Percentiles rank a stretch among this genome's conserved stretches.
Conservation (phyloP, 176 grass and related monocot genomes). For the Bonia amplexicaulis region DNA sequence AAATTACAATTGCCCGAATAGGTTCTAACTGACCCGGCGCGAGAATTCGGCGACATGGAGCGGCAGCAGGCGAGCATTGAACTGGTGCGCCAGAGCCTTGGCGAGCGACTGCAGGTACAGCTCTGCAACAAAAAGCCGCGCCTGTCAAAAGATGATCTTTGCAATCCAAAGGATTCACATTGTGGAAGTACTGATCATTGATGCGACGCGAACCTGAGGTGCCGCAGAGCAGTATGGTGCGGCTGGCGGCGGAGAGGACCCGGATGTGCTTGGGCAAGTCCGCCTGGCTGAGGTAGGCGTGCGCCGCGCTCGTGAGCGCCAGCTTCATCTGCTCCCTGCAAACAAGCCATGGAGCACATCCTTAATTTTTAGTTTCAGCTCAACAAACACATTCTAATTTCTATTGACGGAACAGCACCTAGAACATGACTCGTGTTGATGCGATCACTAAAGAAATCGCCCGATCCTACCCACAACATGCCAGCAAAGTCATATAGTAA, state of each 20-base stretch:
- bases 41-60: constrained; percentile 68
- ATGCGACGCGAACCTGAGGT: constrained; percentile 47
- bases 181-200: background rate
- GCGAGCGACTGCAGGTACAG: constrained; percentile 57
- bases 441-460: background rate
- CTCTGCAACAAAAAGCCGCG: constrained; percentile 32
- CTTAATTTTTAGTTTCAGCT: constrained; percentile 1
- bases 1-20: background rate
- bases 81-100: constrained; percentile 72
- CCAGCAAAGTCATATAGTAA: background rate
- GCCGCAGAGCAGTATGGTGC: constrained; percentile 80
- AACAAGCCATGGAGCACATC: constrained; percentile 13
- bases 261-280: constrained; percentile 51
- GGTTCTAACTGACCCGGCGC: constrained; percentile 25
- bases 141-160: background rate
- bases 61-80: constrained; percentile 48
- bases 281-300: constrained; percentile 50
- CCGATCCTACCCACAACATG: background rate
- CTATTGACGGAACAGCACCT: background rate
- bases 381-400: background rate
- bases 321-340: constrained; percentile 59
- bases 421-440: background rate
- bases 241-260: constrained; percentile 55
- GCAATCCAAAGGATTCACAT: background rate
- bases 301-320: constrained; percentile 66